Conservation (phyloP, 768 basidiomycete genomes). For the Auricularia sp. region DNA sequence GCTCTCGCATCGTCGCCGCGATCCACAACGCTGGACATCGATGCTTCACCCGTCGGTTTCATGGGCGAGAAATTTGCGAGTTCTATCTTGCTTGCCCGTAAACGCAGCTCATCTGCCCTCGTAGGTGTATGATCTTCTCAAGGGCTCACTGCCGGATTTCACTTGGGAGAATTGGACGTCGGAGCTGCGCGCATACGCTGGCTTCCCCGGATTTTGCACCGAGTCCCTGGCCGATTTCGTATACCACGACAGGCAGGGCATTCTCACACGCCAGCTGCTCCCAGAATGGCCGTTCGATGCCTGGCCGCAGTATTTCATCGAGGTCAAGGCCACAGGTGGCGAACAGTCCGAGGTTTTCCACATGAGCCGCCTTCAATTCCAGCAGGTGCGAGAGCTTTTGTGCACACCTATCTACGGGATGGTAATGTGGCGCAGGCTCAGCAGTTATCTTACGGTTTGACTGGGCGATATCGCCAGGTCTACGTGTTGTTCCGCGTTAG, state of each 20-base stretch:
- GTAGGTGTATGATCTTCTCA: constrained; percentile 17
- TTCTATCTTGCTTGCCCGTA: background rate
- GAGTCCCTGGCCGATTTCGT: constrained; percentile 15
- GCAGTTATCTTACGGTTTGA: background rate
- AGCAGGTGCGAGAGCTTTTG: constrained; percentile 10
- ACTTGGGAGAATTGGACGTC: constrained; percentile 20
- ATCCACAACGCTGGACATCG: background rate
- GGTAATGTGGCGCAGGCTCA: background rate
- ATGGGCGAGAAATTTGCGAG: background rate
- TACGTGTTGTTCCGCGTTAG: background rate
- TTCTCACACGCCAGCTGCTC: constrained; percentile 13
- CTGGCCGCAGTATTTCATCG: constrained; percentile 21
- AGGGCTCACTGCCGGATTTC: constrained; percentile 13
- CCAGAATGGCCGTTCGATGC: constrained; percentile 12
- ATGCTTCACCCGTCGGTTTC: background rate
- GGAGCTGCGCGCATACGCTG: constrained; percentile 11
- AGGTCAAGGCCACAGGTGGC: constrained; percentile 20
- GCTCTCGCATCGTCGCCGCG: background rate
- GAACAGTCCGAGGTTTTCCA: constrained; percentile 14
- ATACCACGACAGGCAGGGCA: constrained; percentile 15
- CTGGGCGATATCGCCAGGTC: background rate
- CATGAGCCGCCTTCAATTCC: constrained; percentile 16
- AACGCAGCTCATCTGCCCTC: background rate
- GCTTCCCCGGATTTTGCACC: background rate
- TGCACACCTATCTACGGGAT: background rate